Evolutionary conservation across 345 rosid species (phyloP).

Genomic region (Lepidium sativum): DNA sequence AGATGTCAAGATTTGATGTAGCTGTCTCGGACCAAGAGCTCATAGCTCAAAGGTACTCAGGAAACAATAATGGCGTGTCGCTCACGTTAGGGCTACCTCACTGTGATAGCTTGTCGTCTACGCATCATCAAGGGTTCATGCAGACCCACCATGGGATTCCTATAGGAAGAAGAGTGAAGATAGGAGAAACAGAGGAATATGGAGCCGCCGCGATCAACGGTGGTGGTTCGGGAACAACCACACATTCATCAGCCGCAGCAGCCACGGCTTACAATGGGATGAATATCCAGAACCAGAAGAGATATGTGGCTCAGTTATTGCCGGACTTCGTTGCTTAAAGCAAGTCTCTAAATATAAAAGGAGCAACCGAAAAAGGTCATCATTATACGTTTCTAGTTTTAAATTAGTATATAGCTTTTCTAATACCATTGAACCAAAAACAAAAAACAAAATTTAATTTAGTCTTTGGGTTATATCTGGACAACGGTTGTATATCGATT

Average conservation of each 20-base stretch:
- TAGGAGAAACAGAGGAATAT: slow-evolving; percentile 57
- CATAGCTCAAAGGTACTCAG: slow-evolving; percentile 55
- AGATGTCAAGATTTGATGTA: slow-evolving; percentile 61
- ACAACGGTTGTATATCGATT: slow-evolving; percentile 77
- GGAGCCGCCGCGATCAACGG: slow-evolving; percentile 36
- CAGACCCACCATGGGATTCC: slow-evolving; percentile 68
- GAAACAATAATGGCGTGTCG: slow-evolving; percentile 68
- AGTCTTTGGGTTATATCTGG: slow-evolving; percentile 55
- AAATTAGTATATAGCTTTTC: slow-evolving; percentile 62
- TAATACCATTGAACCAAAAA: slow-evolving; percentile 31
- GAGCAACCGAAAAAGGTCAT: slow-evolving; percentile 21
- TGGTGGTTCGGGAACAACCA: slow-evolving; percentile 45
- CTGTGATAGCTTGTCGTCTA: slow-evolving; percentile 79
- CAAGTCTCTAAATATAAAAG: neutral
- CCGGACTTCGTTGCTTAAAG: slow-evolving; percentile 81
- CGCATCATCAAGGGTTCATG: slow-evolving; percentile 62
- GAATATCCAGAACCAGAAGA: slow-evolving; percentile 74
- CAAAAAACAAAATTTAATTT: slow-evolving; percentile 34
- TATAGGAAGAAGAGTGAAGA: slow-evolving; percentile 64
- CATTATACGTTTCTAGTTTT: slow-evolving; percentile 28
- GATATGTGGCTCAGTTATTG: slow-evolving; percentile 78
- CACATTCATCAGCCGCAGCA: slow-evolving; percentile 23
- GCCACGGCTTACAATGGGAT: slow-evolving; percentile 56
- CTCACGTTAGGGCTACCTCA: slow-evolving; percentile 90
- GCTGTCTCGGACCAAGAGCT: slow-evolving; percentile 51